These are phyloP conservation scores for Corallochytrium limacisporum DNA, from an alignment of 78 protist species.

Conservation along the genomic window DNA sequence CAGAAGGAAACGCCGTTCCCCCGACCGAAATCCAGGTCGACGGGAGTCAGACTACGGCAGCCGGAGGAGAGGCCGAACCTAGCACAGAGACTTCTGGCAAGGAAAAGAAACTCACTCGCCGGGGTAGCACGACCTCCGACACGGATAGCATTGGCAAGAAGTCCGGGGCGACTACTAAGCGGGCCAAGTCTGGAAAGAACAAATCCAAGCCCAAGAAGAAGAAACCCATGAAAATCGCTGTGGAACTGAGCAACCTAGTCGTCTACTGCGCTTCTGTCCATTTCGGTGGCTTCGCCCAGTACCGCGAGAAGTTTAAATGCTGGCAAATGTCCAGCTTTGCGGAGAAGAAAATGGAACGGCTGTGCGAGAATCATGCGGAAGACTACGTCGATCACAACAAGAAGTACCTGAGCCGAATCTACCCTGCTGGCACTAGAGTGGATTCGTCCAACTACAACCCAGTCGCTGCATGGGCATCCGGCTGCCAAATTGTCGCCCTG, in stretches of 20 bases:
- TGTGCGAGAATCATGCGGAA: background rate
- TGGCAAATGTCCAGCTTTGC: conserved; percentile 8
- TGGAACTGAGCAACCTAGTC: conserved; percentile 4
- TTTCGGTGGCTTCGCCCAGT: background rate
- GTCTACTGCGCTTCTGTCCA: background rate
- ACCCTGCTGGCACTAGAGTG: conserved; percentile 68
- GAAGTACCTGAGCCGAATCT: conserved; percentile 42
- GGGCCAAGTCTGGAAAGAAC: too few relatives aligned
- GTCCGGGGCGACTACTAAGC: too few relatives aligned
- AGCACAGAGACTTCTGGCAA: too few relatives aligned
- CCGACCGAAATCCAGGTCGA: too few relatives aligned
- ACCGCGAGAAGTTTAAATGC: background rate
- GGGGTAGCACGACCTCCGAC: too few relatives aligned
- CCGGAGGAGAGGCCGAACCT: too few relatives aligned
- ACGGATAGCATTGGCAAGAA: too few relatives aligned
- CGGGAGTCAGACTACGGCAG: too few relatives aligned
- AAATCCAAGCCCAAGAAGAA: too few relatives aligned
- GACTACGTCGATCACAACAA: conserved; percentile 9
- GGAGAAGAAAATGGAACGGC: background rate
- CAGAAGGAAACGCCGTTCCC: too few relatives aligned
- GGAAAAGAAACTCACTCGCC: too few relatives aligned
- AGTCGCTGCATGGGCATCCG: conserved; percentile 19
- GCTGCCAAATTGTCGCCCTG: conserved; percentile 61
- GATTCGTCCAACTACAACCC: conserved; percentile 68
- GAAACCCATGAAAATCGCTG: too few relatives aligned